Conservation (phyloP, 2,329 filamentous ascomycete genomes). For the Coleophoma cylindrospora region DNA sequence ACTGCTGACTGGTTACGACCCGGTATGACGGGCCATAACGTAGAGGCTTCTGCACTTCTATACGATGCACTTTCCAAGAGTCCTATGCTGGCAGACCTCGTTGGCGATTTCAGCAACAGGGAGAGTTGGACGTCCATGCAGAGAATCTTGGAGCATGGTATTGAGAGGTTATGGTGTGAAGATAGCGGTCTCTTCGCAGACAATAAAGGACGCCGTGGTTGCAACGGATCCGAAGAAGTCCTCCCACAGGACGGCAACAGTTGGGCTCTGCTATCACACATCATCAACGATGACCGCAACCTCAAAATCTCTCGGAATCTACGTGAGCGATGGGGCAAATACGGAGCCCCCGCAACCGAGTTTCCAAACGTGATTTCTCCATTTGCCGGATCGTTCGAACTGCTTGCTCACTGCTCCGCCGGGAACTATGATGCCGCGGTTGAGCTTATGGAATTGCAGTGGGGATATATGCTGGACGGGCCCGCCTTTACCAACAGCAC, state of each 20-base stretch:
- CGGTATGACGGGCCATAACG: conserved; percentile 25
- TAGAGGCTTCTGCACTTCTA: conserved; percentile 24
- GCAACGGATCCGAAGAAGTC: conserved; percentile 47
- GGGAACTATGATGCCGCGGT: conserved; percentile 32
- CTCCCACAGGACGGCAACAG: conserved; percentile 57
- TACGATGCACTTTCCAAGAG: conserved; percentile 30
- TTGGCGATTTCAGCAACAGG: conserved; percentile 19
- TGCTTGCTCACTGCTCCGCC: conserved; percentile 38
- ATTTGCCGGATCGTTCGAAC: conserved; percentile 41
- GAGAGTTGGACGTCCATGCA: conserved; percentile 11
- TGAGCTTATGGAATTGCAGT: conserved; percentile 39
- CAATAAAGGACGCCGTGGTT: conserved; percentile 35
- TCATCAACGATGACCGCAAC: conserved; percentile 29
- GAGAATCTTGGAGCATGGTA: conserved; percentile 10
- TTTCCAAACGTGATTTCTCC: conserved; percentile 40
- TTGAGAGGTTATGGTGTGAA: conserved; percentile 26
- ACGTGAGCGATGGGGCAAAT: conserved; percentile 31
- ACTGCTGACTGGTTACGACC: conserved; percentile 22
- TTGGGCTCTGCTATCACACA: conserved; percentile 37
- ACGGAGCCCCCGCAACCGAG: conserved; percentile 42
- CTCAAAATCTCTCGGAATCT: conserved; percentile 25
- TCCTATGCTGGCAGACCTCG: conserved; percentile 33
- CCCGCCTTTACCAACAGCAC: conserved; percentile 32
- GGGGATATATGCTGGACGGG: conserved; percentile 49
- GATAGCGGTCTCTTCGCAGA: conserved; percentile 40